Evolutionary conservation across 2,329 filamentous ascomycete genomes (phyloP).

Genomic region (Leptographium lundbergii): DNA sequence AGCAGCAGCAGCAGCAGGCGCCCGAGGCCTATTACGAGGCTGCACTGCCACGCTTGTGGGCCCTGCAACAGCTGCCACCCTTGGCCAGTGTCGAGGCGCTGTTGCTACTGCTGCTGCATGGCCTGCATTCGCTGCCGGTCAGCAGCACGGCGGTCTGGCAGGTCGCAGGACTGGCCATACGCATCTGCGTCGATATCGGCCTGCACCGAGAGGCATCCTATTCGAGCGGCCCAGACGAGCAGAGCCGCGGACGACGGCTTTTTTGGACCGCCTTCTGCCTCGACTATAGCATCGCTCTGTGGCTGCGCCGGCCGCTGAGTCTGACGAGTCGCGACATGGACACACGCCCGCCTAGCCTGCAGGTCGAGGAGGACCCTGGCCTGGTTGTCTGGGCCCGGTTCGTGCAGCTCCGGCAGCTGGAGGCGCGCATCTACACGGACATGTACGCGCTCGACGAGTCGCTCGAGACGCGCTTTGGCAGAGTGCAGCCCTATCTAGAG

Average conservation of each 20-base stretch:
- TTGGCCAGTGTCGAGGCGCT: conserved; percentile 39
- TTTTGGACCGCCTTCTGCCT: conserved; percentile 41
- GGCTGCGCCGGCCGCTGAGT: conserved; percentile 35
- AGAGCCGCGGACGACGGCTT: conserved; percentile 21
- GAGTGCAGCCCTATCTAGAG: conserved; percentile 31
- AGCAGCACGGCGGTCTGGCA: conserved; percentile 40
- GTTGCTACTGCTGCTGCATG: conserved; percentile 35
- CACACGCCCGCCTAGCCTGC: conserved; percentile 22
- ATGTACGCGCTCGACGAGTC: conserved; percentile 35
- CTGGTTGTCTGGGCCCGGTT: conserved; percentile 13
- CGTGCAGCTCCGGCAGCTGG: conserved; percentile 31
- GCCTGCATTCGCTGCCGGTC: conserved; percentile 27
- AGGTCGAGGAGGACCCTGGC: neutral
- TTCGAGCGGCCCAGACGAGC: neutral
- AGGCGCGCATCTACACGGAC: conserved; percentile 36
- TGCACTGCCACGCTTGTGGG: conserved; percentile 34
- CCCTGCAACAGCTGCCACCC: conserved; percentile 32
- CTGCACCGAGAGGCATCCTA: conserved; percentile 22
- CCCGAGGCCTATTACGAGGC: conserved; percentile 33
- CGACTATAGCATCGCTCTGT: conserved; percentile 35
- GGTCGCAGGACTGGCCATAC: conserved; percentile 39
- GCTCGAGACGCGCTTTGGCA: conserved; percentile 26
- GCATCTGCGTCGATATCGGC: conserved; percentile 37
- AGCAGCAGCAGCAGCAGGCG: conserved; percentile 16
- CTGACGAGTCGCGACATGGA: conserved; percentile 32